Base-by-base conservation (phyloP, 2,329 filamentous ascomycete genomes). In the Monosporascus sp. region DNA sequence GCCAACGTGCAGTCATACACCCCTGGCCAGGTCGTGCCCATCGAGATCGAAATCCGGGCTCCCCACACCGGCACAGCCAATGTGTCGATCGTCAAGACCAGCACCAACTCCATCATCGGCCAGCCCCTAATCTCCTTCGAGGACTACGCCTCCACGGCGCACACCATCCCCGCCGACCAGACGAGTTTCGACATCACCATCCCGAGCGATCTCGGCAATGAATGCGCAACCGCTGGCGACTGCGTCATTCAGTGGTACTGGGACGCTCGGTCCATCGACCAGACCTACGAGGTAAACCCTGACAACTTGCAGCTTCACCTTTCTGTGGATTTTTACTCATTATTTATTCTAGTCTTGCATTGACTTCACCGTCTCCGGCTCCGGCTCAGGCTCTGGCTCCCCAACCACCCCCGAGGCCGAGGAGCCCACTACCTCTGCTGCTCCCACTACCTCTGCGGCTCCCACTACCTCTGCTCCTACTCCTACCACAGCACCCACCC, bases 211-310 rank as follows among this genome's bases (percentile, higher is more conserved):
- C 66, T 82, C 46, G 65, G 62, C 55, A 60, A 59, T 57, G 63
- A 75, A 57, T 80, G 77, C 61, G 63, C 70, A 37, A 72, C 66
- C 18, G 69, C 71, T 24, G 76, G 75, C 48, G 62, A 60, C 53
- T 79, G 79, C 61, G 77, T 80, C 6, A 71, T 83, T 47, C 80
- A 79, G 64, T 83, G 80, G 71, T 83, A 71, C 66, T 80, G 75
- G 71, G 78, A 83, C 55, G 35, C 65, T 0, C 56, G 62, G 2
- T 70, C 71, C 22, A 63, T 67, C 5, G 60, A 58, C 44, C 59
- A 61, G 56, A 60, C 59, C 38, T 61, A 61, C 50, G 55, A 61
- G 51, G 31, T 35, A 35, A 35, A 5, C 5, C 31, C 5, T 5
- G 31, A 35, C 1, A 35, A 35, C 9, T 35, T 14, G 31, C 5